These are phyloP conservation scores for Pichia insulana DNA, from an alignment of 805 yeast genomes.

Conservation along the genomic window DNA sequence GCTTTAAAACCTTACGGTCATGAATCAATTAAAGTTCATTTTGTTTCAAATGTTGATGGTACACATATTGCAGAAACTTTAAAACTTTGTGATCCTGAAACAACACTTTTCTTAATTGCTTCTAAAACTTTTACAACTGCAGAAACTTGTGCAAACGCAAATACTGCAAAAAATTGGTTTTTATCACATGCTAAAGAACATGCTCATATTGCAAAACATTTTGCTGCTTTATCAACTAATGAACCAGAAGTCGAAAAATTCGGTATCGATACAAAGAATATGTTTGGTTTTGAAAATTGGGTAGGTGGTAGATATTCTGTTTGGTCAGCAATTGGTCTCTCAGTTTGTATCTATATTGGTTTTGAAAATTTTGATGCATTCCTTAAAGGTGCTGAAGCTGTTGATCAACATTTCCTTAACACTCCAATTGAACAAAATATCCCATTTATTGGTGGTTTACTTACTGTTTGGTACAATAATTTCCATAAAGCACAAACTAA, in stretches of 20 bases:
- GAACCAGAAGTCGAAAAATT: constrained; percentile 85
- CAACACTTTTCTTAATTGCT: constrained; percentile 86
- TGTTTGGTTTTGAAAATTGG: constrained; percentile 98
- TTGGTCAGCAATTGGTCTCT: constrained; percentile 97
- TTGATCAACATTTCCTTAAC: constrained; percentile 80
- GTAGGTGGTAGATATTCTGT: constrained; percentile 99
- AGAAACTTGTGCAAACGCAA: constrained; percentile 94
- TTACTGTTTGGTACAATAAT: constrained; percentile 97
- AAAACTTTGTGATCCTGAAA: constrained; percentile 72
- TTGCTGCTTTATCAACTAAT: constrained; percentile 93
- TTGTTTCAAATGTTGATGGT: constrained; percentile 98
- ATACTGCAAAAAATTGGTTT: constrained; percentile 93
- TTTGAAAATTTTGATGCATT: constrained; percentile 87
- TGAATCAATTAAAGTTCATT: constrained; percentile 70
- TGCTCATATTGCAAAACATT: constrained; percentile 86
- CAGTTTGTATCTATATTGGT: constrained; percentile 92
- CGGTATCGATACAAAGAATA: constrained; percentile 95
- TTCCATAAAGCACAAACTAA: constrained; percentile 98
- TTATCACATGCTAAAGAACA: constrained; percentile 48
- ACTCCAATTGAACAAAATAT: constrained; percentile 88
- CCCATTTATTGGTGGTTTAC: constrained; percentile 86
- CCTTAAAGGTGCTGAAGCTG: constrained; percentile 96
- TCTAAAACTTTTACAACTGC: constrained; percentile 99
- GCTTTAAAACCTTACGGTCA: constrained; percentile 86
- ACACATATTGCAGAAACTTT: constrained; percentile 92